Percentiles rank a stretch among this genome's conserved stretches.
Conservation (phyloP, 2,329 filamentous ascomycete genomes). For the Fusarium pseudonygamai region DNA sequence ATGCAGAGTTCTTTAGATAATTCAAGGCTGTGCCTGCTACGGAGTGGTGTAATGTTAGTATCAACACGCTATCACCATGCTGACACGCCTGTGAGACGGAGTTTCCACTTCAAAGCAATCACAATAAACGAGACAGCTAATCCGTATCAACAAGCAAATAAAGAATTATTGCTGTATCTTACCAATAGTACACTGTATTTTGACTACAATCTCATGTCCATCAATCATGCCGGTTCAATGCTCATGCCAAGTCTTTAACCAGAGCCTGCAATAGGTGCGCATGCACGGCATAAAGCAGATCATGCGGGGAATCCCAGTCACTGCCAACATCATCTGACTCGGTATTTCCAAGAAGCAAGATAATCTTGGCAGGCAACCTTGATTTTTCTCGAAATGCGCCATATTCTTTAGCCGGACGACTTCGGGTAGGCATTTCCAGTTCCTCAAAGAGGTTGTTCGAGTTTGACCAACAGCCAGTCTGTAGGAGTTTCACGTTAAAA, state of each 20-base stretch:
- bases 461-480: fast-evolving
- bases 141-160: fast-evolving
- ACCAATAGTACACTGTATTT: too few relatives aligned
- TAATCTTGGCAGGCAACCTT: background rate
- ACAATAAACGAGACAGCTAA: too few relatives aligned
- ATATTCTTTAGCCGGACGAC: background rate
- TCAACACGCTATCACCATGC: too few relatives aligned
- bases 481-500: fast-evolving
- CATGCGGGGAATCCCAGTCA: background rate
- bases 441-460: background rate
- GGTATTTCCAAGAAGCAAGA: too few relatives aligned
- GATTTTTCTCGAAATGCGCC: background rate
- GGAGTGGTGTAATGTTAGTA: fast-evolving
- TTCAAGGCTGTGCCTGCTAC: too few relatives aligned
- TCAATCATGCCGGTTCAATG: too few relatives aligned
- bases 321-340: background rate
- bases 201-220: too few relatives aligned
- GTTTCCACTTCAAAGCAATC: too few relatives aligned
- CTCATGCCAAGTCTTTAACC: background rate
- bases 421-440: fast-evolving
- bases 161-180: fast-evolving
- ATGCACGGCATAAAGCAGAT: background rate
- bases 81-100: too few relatives aligned
- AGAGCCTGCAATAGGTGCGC: background rate
- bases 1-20: too few relatives aligned